phyloP scores from a whole-genome alignment of 371 early-diverging fungal species.

The Mucor mucedo region DNA sequence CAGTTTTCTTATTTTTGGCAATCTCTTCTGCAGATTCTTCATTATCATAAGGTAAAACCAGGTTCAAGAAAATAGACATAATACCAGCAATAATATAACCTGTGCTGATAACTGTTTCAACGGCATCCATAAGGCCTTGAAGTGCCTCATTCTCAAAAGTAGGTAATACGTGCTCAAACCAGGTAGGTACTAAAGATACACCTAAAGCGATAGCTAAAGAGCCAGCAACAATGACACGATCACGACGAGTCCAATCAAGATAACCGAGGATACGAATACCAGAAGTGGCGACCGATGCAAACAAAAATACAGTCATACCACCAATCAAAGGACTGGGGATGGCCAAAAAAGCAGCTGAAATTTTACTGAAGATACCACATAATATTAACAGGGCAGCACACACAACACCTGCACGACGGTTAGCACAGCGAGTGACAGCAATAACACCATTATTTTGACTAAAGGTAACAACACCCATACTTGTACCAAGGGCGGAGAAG shows the following conservation, averaged over 20 bases:
- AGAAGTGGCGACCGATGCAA: conserved; percentile 61
- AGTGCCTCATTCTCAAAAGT: conserved; percentile 42
- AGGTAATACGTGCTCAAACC: conserved; percentile 57
- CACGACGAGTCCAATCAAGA: conserved; percentile 66
- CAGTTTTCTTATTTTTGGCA: too few relatives aligned
- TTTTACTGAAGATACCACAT: conserved; percentile 63
- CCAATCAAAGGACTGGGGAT: conserved; percentile 61
- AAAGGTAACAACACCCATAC: conserved; percentile 60
- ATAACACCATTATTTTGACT: conserved; percentile 68
- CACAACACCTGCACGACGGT: conserved; percentile 47
- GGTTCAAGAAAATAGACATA: conserved; percentile 56
- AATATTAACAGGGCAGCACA: conserved; percentile 58
- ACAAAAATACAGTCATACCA: conserved; percentile 65
- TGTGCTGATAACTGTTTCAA: conserved; percentile 56
- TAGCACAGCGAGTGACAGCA: conserved; percentile 65
- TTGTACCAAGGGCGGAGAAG: conserved; percentile 53
- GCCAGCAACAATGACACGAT: conserved; percentile 60
- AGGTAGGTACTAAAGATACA: conserved; percentile 58
- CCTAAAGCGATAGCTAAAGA: conserved; percentile 58
- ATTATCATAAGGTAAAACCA: conserved; percentile 42
- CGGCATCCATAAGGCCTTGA: conserved; percentile 55
- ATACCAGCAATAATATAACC: conserved; percentile 61
- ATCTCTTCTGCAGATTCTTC: too few relatives aligned
- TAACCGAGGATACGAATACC: conserved; percentile 65
- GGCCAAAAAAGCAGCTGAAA: conserved; percentile 61